Percentiles rank a stretch among this genome's conserved stretches.
phyloP scores from a whole-genome alignment of 2,329 filamentous ascomycete genomes.

The Arthrobotrys entomopaga region DNA sequence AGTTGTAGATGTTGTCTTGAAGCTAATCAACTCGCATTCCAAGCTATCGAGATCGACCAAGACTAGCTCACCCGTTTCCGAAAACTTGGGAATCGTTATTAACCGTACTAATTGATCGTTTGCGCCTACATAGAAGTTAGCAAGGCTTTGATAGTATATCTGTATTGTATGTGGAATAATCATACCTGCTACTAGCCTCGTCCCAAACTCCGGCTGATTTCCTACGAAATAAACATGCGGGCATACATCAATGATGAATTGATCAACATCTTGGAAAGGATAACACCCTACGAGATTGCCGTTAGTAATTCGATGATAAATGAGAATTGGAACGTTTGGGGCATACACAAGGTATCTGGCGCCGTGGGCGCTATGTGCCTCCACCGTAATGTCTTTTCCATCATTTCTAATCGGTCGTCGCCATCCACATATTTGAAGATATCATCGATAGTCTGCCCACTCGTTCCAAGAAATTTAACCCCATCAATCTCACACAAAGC shows the following conservation, averaged over 20 bases:
- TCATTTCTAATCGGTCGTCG: conserved; percentile 81
- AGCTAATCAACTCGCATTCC: conserved; percentile 76
- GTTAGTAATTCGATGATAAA: neutral
- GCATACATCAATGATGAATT: conserved; percentile 81
- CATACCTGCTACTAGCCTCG: conserved; percentile 71
- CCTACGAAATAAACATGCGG: conserved; percentile 93
- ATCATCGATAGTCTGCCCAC: conserved; percentile 93
- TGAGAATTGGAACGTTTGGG: conserved; percentile 27
- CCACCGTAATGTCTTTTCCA: conserved; percentile 95
- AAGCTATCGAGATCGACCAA: conserved; percentile 86
- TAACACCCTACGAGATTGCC: conserved; percentile 76
- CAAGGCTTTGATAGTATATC: neutral
- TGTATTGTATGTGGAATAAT: neutral
- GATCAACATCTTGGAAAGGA: conserved; percentile 92
- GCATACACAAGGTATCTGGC: conserved; percentile 91
- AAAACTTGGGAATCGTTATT: conserved; percentile 84
- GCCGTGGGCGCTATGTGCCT: conserved; percentile 90
- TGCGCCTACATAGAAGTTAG: conserved; percentile 62
- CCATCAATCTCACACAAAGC: conserved; percentile 92
- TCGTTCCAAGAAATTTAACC: conserved; percentile 84
- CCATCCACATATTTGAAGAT: conserved; percentile 88
- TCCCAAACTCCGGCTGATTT: conserved; percentile 82
- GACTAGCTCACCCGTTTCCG: conserved; percentile 79
- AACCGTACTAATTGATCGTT: conserved; percentile 78
- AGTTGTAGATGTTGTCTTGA: conserved; percentile 32